Evolutionary conservation across 345 rosid genomes (phyloP).

Genomic region (Carallia brachiata): DNA sequence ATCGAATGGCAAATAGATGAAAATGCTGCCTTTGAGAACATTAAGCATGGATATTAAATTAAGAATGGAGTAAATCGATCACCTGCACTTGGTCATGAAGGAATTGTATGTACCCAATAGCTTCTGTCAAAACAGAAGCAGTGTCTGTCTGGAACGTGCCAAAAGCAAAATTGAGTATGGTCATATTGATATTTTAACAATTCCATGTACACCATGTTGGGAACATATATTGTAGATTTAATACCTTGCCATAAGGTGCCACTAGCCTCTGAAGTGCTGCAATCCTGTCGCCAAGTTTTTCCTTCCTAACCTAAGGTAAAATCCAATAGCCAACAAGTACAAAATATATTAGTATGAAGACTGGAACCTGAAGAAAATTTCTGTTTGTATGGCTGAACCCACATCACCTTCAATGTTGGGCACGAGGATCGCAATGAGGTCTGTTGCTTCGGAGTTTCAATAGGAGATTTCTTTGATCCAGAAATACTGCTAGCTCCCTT

Average conservation of each 20-base stretch:
- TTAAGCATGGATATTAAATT: neutral
- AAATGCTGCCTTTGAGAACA: neutral
- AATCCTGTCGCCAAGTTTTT: conserved; percentile 61
- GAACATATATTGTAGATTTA: neutral
- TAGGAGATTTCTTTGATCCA: conserved; percentile 18
- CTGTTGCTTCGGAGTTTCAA: conserved; percentile 23
- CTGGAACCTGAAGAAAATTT: too few relatives aligned
- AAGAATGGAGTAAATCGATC: neutral
- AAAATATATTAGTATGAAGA: neutral
- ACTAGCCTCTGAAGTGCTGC: conserved; percentile 69
- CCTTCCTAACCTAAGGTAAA: conserved; percentile 42
- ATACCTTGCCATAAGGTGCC: conserved; percentile 74
- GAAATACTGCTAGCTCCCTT: conserved; percentile 17
- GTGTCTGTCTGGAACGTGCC: conserved; percentile 49
- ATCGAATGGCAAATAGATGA: neutral
- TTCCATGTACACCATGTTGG: neutral
- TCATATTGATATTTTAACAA: conserved; percentile 2
- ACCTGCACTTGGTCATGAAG: conserved; percentile 70
- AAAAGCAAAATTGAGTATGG: neutral
- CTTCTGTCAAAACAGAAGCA: conserved; percentile 65
- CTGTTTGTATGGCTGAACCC: neutral
- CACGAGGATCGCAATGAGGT: conserved; percentile 20
- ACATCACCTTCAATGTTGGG: conserved; percentile 34
- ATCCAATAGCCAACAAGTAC: neutral
- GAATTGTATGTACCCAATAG: conserved; percentile 61